phyloP scores from a whole-genome alignment of 2,329 filamentous ascomycete genomes.

The Clathrospora elynae region DNA sequence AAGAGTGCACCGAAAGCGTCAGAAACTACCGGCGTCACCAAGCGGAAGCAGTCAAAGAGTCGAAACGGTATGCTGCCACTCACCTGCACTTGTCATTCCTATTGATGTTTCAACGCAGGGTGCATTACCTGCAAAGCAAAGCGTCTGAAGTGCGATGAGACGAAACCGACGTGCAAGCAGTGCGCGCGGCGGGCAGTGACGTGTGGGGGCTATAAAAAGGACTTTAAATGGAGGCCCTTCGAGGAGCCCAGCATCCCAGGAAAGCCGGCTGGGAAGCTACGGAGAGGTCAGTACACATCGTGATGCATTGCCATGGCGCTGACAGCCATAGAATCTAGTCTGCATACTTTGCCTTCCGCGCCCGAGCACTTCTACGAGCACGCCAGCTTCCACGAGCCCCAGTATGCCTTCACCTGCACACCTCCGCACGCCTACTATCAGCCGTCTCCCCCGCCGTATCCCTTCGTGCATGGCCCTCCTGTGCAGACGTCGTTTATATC shows the following conservation, averaged over 20 bases:
- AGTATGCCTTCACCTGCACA: slow-evolving; percentile 12
- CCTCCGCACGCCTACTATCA: slow-evolving; percentile 19
- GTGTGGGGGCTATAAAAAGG: slow-evolving; percentile 75
- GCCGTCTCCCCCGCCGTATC: slow-evolving; percentile 15
- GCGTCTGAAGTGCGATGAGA: slow-evolving; percentile 74
- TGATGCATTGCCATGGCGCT: slow-evolving; percentile 6
- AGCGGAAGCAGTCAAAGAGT: slow-evolving; percentile 75
- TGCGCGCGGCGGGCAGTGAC: slow-evolving; percentile 67
- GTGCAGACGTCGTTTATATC: slow-evolving; percentile 20
- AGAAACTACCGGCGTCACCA: slow-evolving; percentile 53
- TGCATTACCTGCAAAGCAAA: slow-evolving; percentile 76
- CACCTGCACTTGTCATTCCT: slow-evolving; percentile 4
- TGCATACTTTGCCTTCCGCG: slow-evolving; percentile 10
- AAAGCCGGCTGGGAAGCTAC: slow-evolving; percentile 52
- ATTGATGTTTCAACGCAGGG: slow-evolving; percentile 53
- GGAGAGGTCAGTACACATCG: slow-evolving; percentile 50
- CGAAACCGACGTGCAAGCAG: slow-evolving; percentile 70
- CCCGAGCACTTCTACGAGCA: slow-evolving; percentile 8
- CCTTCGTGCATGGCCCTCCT: slow-evolving; percentile 15
- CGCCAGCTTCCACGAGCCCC: slow-evolving; percentile 7
- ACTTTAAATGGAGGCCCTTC: slow-evolving; percentile 76
- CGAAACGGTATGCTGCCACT: slow-evolving; percentile 66
- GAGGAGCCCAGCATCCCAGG: slow-evolving; percentile 64
- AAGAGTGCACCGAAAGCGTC: slow-evolving; percentile 30
- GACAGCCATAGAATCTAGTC: slow-evolving; percentile 17